phyloP scores from a whole-genome alignment of 2,329 filamentous ascomycete genomes.

The Beauveria australis region DNA sequence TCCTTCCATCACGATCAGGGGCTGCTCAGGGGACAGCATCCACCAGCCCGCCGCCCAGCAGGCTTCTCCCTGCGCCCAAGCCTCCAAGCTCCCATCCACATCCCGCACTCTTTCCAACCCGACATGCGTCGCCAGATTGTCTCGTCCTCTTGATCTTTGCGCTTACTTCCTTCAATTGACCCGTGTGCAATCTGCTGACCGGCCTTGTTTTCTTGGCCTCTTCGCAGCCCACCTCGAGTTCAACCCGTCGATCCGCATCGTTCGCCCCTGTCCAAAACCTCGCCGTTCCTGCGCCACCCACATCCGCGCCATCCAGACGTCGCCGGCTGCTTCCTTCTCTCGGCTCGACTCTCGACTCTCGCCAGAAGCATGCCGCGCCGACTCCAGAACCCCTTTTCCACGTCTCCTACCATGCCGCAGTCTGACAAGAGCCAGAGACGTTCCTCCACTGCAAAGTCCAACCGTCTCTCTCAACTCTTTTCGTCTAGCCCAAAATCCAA shows the following conservation, averaged over 20 bases:
- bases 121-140: not conserved
- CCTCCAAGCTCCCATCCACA: not conserved
- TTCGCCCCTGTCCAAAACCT: not conserved
- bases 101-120: conserved; percentile 1
- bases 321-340: conserved; percentile 4
- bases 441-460: conserved; percentile 59
- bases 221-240: not conserved
- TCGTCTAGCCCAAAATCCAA: conserved; percentile 71
- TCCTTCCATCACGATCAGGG: conserved; percentile 4
- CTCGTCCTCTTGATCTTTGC: not conserved
- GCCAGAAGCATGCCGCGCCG: conserved; percentile 48
- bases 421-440: conserved; percentile 48
- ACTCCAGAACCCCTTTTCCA: conserved; percentile 48
- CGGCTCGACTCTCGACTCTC: not conserved
- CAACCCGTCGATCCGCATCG: not conserved
- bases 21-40: conserved; percentile 1
- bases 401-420: conserved; percentile 38
- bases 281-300: not conserved
- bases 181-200: not conserved
- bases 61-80: conserved; percentile 6
- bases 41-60: not conserved
- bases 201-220: not conserved
- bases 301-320: not conserved
- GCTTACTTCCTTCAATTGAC: not conserved
- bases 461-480: conserved; percentile 75